phyloP scores from a whole-genome alignment of 345 rosid species.

The Eucalyptus curtisii region DNA sequence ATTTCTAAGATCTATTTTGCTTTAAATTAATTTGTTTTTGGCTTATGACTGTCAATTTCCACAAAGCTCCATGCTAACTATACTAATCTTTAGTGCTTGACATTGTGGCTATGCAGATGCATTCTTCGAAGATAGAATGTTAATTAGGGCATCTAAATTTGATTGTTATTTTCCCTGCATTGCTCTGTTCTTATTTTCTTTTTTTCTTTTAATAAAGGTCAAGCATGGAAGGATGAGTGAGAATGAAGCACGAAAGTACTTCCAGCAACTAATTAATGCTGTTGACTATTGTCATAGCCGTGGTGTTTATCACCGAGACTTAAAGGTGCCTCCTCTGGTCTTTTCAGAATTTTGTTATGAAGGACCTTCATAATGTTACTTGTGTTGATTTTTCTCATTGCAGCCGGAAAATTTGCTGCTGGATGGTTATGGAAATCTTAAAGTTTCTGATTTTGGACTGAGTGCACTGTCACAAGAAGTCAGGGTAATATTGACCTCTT shows the following conservation, averaged over 20 bases:
- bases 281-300: slow-evolving; percentile 95
- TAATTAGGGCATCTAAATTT: background rate
- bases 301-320: slow-evolving; percentile 93
- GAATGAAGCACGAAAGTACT: slow-evolving; percentile 78
- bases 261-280: slow-evolving; percentile 88
- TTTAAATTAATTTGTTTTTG: background rate
- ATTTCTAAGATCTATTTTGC: background rate
- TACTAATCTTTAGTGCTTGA: background rate
- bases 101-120: background rate
- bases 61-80: background rate
- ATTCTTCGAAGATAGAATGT: background rate
- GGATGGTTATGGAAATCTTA: slow-evolving; percentile 81
- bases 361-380: background rate
- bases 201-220: slow-evolving; percentile 29
- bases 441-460: slow-evolving; percentile 95
- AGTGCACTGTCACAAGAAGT: slow-evolving; percentile 96
- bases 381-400: background rate
- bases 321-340: slow-evolving; percentile 40
- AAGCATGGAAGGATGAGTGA: slow-evolving; percentile 88
- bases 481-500: slow-evolving; percentile 43
- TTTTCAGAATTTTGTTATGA: background rate
- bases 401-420: slow-evolving; percentile 90
- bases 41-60: background rate
- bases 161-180: background rate
- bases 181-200: background rate